Conservation (phyloP, 2,329 filamentous ascomycete genomes). For the Pseudomassariella vexata region DNA sequence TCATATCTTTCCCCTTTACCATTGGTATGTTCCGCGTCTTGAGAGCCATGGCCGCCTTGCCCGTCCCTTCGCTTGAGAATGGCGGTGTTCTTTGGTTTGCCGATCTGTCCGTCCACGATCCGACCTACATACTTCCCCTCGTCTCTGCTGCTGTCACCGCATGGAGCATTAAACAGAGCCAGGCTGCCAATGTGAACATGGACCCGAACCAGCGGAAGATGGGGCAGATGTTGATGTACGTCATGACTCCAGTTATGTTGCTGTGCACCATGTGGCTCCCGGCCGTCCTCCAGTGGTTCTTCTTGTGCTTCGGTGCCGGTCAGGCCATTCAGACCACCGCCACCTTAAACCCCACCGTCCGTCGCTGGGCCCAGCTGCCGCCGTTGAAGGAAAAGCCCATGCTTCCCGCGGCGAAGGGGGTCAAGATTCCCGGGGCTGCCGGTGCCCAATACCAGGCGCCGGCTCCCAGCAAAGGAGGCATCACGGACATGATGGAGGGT, state of each 20-base stretch:
- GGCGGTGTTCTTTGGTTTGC: conserved; percentile 73
- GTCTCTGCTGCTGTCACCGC: conserved; percentile 52
- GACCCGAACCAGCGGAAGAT: conserved; percentile 27
- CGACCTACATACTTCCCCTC: conserved; percentile 68
- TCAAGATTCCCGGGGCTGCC: background rate
- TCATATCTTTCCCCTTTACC: conserved; percentile 61
- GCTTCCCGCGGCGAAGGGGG: background rate
- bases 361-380: conserved; percentile 31
- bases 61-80: conserved; percentile 70
- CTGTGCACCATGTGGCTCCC: conserved; percentile 41
- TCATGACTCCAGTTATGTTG: conserved; percentile 38
- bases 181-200: conserved; percentile 15
- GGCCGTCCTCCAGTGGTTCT: conserved; percentile 44
- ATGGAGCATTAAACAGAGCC: conserved; percentile 28
- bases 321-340: conserved; percentile 27
- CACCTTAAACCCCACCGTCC: conserved; percentile 33
- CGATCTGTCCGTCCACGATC: conserved; percentile 72
- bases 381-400: conserved; percentile 16
- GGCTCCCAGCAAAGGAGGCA: conserved; percentile 3
- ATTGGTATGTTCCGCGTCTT: conserved; percentile 77
- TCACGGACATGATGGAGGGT: conserved; percentile 3
- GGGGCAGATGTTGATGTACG: conserved; percentile 34
- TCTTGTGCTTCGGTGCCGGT: conserved; percentile 30
- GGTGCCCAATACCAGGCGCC: conserved; percentile 4
- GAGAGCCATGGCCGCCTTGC: conserved; percentile 67